phyloP scores from a whole-genome alignment of 768 basidiomycete genomes.

The Boletus reticulatus region DNA sequence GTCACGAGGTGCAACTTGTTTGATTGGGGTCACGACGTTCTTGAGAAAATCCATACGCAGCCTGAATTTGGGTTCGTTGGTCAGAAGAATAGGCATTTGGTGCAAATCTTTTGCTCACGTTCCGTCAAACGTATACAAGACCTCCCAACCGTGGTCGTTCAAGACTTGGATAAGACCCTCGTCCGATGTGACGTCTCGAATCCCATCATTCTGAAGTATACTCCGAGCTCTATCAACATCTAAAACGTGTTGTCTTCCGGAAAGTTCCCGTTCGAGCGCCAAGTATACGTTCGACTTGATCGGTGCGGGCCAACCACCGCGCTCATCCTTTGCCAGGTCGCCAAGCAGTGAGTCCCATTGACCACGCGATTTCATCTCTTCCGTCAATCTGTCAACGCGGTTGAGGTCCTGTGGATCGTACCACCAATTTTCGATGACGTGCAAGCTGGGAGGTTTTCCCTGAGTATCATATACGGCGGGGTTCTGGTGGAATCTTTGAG shows the following conservation, averaged over 20 bases:
- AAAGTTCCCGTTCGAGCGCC: slow-evolving; percentile 16
- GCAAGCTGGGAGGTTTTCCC: slow-evolving; percentile 26
- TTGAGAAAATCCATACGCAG: slow-evolving; percentile 44
- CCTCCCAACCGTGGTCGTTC: slow-evolving; percentile 35
- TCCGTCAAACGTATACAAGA: slow-evolving; percentile 38
- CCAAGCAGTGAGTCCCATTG: slow-evolving; percentile 23
- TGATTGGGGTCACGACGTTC: slow-evolving; percentile 38
- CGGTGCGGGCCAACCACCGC: slow-evolving; percentile 24
- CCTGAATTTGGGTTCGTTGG: slow-evolving; percentile 19
- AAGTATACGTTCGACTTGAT: slow-evolving; percentile 19
- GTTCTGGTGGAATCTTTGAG: slow-evolving; percentile 31
- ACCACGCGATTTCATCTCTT: slow-evolving; percentile 33
- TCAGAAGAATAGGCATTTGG: slow-evolving; percentile 5
- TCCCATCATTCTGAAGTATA: slow-evolving; percentile 12
- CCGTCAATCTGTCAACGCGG: slow-evolving; percentile 38
- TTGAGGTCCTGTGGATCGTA: slow-evolving; percentile 37
- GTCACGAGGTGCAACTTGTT: slow-evolving; percentile 34
- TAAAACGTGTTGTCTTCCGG: slow-evolving; percentile 19
- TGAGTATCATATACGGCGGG: slow-evolving; percentile 27
- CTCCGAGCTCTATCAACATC: slow-evolving; percentile 23
- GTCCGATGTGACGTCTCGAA: slow-evolving; percentile 22
- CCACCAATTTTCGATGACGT: slow-evolving; percentile 37
- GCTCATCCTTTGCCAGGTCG: slow-evolving; percentile 8
- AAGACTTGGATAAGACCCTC: slow-evolving; percentile 29
- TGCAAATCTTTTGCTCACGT: slow-evolving; percentile 28